phyloP scores from a whole-genome alignment of 73 alveolate species.

The Tetrahymena malaccensis region DNA sequence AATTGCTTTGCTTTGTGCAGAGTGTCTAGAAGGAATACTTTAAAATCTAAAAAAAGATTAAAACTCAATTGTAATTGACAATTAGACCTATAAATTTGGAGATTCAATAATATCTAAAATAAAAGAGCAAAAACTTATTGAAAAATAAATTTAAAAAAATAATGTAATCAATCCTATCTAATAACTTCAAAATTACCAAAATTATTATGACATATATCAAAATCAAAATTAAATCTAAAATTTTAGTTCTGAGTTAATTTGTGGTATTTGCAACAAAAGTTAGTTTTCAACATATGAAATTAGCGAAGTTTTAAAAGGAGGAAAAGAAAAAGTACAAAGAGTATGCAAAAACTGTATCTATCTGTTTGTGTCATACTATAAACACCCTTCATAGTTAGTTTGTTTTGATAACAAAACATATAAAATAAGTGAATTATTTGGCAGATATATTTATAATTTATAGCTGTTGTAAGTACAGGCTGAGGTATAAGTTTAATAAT shows the following conservation, averaged over 20 bases:
- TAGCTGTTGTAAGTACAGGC: background rate
- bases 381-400: background rate
- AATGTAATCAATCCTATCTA: background rate
- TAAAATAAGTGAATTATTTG: background rate
- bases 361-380: background rate
- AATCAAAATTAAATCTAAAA: background rate
- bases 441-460: background rate
- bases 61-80: background rate
- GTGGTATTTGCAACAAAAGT: background rate
- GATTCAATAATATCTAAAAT: background rate
- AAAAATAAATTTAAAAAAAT: background rate
- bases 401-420: background rate
- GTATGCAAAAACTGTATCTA: background rate
- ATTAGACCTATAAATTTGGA: background rate
- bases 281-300: background rate
- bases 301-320: background rate
- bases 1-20: background rate
- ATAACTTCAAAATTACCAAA: background rate
- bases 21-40: background rate
- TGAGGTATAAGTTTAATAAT: background rate
- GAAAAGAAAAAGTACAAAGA: background rate
- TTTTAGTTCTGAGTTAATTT: background rate
- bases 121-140: background rate
- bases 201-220: background rate
- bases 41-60: background rate